Evolutionary conservation across 208 protist species (phyloP), one percentile per base, ranked within the genome.

Genomic region (Wallacemonas sp.): DNA sequence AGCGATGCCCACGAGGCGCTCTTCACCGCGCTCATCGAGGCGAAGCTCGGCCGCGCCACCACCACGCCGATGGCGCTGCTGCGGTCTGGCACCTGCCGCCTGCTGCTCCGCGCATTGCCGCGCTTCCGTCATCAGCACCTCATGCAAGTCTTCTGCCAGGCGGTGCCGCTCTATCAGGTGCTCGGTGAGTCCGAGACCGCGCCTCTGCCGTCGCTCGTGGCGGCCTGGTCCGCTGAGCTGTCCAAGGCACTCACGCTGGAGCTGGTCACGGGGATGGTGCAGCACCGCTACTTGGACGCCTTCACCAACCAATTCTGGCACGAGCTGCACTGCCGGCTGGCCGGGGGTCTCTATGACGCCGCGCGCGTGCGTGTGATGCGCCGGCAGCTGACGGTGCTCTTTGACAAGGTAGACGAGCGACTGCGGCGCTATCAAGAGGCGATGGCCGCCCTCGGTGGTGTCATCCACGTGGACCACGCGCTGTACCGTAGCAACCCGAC

Each of bases 221-320:
- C 72, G 18, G 62, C 65, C 22, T 94, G 88, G 86, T 42, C 63
- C 3, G 22, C 69, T 4, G 86, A 84, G 29, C 49, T 61, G 18
- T 33, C 33, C 18, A 41, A 38, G 29, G 44, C 65, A 50, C 31
- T 61, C 28, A 46, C 26, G 50, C 32, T 36, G 29, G 26, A 48
- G 23, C 33, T 26, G 33, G 36, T 50, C n/a, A 57, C 62, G 32
- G 22, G 31, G 28, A 33, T 67, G 46, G n/a, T 44, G 14, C 41
- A 67, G n/a, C 32, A 63, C 26, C 22, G n/a, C 52, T 74, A 76
- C 49, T 31, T 86, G 10, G 77, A 86, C n/a, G 61, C 73, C 7
- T 89, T 89, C 55, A 46, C 79, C 14, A 71, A 84, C 61, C 77
- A 45, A 5, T 89, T 86, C 68, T 89, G 84, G 75, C 68, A 79